Evolutionary conservation across 2,329 filamentous ascomycete genomes (phyloP).

Genomic region (Cladosporium austrohemisphaericum): DNA sequence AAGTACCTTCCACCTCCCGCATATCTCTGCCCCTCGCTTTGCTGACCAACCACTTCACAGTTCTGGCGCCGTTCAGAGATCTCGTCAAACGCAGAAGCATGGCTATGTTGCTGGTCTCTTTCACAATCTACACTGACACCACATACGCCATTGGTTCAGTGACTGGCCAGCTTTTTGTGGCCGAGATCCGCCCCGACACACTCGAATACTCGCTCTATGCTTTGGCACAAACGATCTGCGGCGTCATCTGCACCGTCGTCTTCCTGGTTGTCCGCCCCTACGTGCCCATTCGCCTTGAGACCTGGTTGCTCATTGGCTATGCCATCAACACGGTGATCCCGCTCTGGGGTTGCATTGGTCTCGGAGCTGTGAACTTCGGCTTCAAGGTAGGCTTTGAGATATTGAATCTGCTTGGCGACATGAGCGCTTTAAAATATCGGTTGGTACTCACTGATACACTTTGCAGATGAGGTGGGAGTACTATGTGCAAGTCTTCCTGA

Average conservation of each 20-base stretch:
- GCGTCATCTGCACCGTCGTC: conserved; percentile 8
- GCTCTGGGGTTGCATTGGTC: no score
- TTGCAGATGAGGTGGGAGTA: no score
- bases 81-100: conserved; percentile 15
- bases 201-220: conserved; percentile 16
- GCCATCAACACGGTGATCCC: no score
- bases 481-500: conserved; percentile 13
- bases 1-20: background rate
- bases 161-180: conserved; percentile 12
- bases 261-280: conserved; percentile 11
- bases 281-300: no score
- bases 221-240: conserved; percentile 10
- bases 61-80: conserved; percentile 13
- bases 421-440: no score
- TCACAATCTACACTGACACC: conserved; percentile 16
- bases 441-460: no score
- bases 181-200: conserved; percentile 13
- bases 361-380: no score
- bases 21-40: background rate
- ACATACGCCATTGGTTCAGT: conserved; percentile 15
- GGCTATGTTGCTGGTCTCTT: conserved; percentile 13
- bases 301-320: no score
- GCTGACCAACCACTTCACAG: background rate
- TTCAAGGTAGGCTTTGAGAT: no score
- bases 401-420: no score